These are phyloP conservation scores for Chlorella vulgaris DNA, from an alignment of 139 green algal species.

Conservation along the genomic window DNA sequence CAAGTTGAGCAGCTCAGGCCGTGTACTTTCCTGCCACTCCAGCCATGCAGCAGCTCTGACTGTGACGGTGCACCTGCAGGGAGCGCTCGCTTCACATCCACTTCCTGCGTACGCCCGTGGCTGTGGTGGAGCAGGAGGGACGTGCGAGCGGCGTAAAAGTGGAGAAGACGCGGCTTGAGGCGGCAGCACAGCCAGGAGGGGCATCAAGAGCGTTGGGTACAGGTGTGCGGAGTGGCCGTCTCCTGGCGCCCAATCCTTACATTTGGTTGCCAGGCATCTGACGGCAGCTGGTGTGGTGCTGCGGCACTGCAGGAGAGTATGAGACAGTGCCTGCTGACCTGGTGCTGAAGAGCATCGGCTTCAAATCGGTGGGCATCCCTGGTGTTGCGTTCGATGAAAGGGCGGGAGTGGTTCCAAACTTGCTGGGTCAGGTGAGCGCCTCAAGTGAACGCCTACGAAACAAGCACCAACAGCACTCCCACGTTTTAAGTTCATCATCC, in stretches of 20 bases:
- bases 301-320: slow-evolving; percentile 46
- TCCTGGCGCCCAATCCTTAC: too few relatives aligned
- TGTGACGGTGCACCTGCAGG: background rate
- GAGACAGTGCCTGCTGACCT: slow-evolving; percentile 61
- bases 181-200: background rate
- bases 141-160: slow-evolving; percentile 39
- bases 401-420: slow-evolving; percentile 73
- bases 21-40: too few relatives aligned
- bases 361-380: slow-evolving; percentile 65
- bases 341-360: slow-evolving; percentile 86
- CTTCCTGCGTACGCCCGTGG: slow-evolving; percentile 73
- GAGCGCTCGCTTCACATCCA: slow-evolving; percentile 66
- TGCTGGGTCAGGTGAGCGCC: slow-evolving; percentile 35
- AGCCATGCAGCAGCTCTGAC: too few relatives aligned
- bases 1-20: too few relatives aligned
- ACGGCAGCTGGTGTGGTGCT: background rate
- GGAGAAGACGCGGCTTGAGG: slow-evolving; percentile 52
- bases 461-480: too few relatives aligned
- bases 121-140: slow-evolving; percentile 43
- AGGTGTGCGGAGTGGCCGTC: too few relatives aligned
- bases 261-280: background rate
- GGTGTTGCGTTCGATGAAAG: slow-evolving; percentile 79
- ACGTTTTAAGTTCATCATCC: too few relatives aligned
- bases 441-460: background rate
- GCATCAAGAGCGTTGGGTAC: slow-evolving; percentile 63